Conservation (phyloP, 306 rosid genomes). For the Dicorynia guianensis region DNA sequence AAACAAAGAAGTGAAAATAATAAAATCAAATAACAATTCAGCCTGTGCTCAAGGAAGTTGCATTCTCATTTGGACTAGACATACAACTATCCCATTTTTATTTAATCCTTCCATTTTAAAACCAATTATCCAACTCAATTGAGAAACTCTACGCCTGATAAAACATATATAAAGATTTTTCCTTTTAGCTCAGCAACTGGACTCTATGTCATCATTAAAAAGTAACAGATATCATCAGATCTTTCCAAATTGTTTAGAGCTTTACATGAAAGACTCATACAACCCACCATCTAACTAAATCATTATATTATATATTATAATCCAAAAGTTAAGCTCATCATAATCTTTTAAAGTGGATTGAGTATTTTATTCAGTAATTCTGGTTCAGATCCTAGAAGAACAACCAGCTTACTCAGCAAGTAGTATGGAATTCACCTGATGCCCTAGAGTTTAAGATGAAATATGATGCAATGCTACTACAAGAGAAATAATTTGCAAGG, state of each 20-base stretch:
- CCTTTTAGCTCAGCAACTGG: neutral
- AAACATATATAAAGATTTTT: neutral
- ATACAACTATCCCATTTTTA: neutral
- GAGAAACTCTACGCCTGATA: neutral
- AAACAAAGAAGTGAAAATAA: neutral
- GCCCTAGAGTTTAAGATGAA: conserved; percentile 27
- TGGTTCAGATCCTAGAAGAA: conserved; percentile 29
- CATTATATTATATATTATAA: neutral
- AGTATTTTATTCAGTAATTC: conserved; percentile 3
- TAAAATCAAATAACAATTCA: neutral
- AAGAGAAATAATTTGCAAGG: conserved; percentile 17
- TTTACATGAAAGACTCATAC: neutral
- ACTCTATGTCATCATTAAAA: neutral
- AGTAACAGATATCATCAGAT: no score
- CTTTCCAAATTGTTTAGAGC: neutral
- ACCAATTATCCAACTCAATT: neutral
- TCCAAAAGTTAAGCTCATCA: neutral
- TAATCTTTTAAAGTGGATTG: conserved; percentile 1
- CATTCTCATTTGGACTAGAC: conserved; percentile 15
- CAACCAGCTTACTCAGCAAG: conserved; percentile 6
- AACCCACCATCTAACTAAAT: neutral
- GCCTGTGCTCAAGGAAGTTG: neutral
- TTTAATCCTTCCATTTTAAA: neutral
- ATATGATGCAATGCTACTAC: neutral
- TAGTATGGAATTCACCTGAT: neutral